These are phyloP conservation scores for Neodidymelliopsis sp. DNA, from an alignment of 2,329 filamentous ascomycete species.

Conservation along the genomic window DNA sequence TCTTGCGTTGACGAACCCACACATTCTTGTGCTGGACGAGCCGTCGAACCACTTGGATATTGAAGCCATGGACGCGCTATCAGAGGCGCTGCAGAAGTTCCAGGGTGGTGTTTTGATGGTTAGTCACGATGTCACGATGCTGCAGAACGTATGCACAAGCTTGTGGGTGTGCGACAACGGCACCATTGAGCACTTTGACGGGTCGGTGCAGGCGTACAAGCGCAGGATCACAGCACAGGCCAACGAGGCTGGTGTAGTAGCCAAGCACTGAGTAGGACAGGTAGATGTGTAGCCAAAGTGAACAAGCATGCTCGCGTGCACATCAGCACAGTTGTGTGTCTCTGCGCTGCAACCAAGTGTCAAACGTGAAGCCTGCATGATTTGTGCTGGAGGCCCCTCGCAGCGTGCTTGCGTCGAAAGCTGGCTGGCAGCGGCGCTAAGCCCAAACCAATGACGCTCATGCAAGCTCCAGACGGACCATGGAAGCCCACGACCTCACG, in stretches of 20 bases:
- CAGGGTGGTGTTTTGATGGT: conserved; percentile 98
- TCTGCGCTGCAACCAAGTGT: neutral
- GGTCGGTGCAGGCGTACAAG: conserved; percentile 97
- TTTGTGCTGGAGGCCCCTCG: conserved; percentile 15
- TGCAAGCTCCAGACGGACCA: conserved; percentile 20
- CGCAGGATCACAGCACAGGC: conserved; percentile 92
- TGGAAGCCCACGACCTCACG: conserved; percentile 26
- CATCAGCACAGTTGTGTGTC: neutral
- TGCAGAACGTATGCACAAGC: conserved; percentile 93
- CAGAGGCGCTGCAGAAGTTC: conserved; percentile 83
- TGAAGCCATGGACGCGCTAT: conserved; percentile 96
- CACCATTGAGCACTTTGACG: conserved; percentile 93
- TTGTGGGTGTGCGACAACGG: conserved; percentile 97
- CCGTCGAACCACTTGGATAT: conserved; percentile 99
- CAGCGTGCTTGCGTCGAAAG: conserved; percentile 15
- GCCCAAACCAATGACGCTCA: conserved; percentile 25
- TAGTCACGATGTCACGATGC: conserved; percentile 98
- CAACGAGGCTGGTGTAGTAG: conserved; percentile 84
- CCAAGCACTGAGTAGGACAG: conserved; percentile 51
- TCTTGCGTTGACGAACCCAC: conserved; percentile 88
- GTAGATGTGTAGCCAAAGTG: neutral
- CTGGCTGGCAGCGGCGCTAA: conserved; percentile 31
- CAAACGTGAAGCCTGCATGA: neutral
- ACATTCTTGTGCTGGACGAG: conserved; percentile 97
- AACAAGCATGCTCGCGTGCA: neutral